phyloP scores from a whole-genome alignment of 495 filamentous ascomycete species.

The Xylaria castorea region DNA sequence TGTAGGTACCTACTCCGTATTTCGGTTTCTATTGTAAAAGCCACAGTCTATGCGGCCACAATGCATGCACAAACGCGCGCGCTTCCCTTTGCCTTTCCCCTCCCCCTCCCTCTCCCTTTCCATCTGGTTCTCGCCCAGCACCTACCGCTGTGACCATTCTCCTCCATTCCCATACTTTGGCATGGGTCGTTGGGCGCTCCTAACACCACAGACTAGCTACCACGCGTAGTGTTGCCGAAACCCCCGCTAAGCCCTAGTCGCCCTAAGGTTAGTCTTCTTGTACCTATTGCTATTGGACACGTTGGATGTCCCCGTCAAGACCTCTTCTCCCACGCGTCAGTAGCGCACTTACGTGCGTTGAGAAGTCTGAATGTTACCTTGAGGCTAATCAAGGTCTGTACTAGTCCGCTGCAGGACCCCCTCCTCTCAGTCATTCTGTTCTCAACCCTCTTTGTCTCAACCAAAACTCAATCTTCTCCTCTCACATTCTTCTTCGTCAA shows the following conservation, averaged over 20 bases:
- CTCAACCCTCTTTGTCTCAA: background rate
- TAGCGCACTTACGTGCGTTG: background rate
- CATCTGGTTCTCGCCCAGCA: background rate
- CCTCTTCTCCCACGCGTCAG: background rate
- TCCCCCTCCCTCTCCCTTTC: background rate
- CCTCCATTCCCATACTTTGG: background rate
- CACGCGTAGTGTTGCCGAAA: constrained; percentile 21
- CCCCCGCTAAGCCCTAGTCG: constrained; percentile 18
- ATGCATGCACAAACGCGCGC: background rate
- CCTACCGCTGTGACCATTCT: background rate
- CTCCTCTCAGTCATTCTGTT: background rate
- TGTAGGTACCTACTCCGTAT: too few relatives aligned
- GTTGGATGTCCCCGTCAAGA: background rate
- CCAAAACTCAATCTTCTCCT: constrained; percentile 7
- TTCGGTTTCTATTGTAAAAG: background rate
- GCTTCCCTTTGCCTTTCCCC: background rate
- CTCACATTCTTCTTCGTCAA: constrained; percentile 16
- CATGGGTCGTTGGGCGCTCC: constrained; percentile 7
- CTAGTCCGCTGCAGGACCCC: background rate
- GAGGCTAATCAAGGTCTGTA: background rate
- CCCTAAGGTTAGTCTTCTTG: constrained; percentile 5
- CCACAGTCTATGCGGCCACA: background rate
- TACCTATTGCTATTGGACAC: constrained; percentile 11
- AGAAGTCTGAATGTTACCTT: background rate
- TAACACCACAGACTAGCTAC: constrained; percentile 8